Conservation (phyloP, 2,329 filamentous ascomycete species). For the Fonsecaea nubica region DNA sequence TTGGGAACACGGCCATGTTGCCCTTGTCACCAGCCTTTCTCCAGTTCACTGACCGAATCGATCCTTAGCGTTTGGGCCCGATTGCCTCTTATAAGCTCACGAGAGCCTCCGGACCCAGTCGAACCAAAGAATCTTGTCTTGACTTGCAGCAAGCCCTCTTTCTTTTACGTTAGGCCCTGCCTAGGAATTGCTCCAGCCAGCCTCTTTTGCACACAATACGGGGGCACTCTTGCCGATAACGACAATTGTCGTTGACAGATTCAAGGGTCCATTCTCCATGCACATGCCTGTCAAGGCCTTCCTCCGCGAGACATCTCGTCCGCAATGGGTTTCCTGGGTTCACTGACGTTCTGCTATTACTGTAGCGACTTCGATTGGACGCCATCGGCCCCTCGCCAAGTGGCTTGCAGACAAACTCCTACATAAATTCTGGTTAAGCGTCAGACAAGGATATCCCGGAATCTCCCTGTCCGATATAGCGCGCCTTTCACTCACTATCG, state of each 20-base stretch:
- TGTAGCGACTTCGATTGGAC: background rate
- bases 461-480: constrained; percentile 2
- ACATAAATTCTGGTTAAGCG: background rate
- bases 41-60: background rate
- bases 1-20: background rate
- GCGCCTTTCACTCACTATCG: background rate
- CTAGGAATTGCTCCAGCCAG: background rate
- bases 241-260: constrained; percentile 2
- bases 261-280: background rate
- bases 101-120: background rate
- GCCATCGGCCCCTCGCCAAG: background rate
- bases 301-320: background rate
- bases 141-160: constrained; percentile 2
- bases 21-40: constrained; percentile 1
- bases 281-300: constrained; percentile 6
- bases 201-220: background rate
- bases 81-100: background rate
- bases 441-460: constrained; percentile 5
- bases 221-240: background rate
- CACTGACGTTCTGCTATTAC: background rate
- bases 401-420: background rate
- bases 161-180: constrained; percentile 1
- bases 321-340: background rate
- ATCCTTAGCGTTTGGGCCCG: background rate
- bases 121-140: constrained; percentile 6